Evolutionary conservation across 192 early-diverging fungal genomes (phyloP).

Genomic region (Coemansia sp.): DNA sequence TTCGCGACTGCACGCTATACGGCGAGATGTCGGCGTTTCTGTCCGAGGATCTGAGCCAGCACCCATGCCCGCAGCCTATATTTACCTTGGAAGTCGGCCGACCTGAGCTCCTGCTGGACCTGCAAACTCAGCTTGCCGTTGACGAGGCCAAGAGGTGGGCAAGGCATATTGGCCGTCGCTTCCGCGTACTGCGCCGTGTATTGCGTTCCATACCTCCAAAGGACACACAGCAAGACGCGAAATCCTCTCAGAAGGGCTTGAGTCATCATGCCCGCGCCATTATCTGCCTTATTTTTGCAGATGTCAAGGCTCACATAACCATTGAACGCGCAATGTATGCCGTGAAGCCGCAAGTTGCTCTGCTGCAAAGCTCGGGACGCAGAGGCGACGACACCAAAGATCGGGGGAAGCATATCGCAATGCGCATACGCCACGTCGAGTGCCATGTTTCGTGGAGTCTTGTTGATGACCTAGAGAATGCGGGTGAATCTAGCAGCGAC

Average conservation of each 20-base stretch:
- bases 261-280: conserved; percentile 31
- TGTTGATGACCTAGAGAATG: neutral
- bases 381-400: neutral
- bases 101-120: conserved; percentile 42
- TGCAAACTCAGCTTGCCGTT: conserved; percentile 43
- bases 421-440: conserved; percentile 39
- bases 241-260: neutral
- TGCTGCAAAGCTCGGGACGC: neutral
- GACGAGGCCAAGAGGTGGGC: conserved; percentile 36
- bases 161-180: conserved; percentile 13
- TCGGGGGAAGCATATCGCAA: conserved; percentile 11
- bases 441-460: conserved; percentile 41
- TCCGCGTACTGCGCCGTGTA: conserved; percentile 23
- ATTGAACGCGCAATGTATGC: conserved; percentile 44
- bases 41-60: conserved; percentile 45
- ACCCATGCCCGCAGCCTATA: conserved; percentile 43
- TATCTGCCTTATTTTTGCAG: conserved; percentile 38
- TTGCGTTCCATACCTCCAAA: neutral
- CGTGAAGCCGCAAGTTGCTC: conserved; percentile 31
- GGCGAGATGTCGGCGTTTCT: conserved; percentile 55
- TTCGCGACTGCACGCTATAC: conserved; percentile 35
- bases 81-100: conserved; percentile 34
- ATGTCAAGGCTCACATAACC: conserved; percentile 38
- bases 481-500: neutral
- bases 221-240: neutral